Conservation (phyloP, 441 rosid genomes). For the Dalechampia spathulata region DNA sequence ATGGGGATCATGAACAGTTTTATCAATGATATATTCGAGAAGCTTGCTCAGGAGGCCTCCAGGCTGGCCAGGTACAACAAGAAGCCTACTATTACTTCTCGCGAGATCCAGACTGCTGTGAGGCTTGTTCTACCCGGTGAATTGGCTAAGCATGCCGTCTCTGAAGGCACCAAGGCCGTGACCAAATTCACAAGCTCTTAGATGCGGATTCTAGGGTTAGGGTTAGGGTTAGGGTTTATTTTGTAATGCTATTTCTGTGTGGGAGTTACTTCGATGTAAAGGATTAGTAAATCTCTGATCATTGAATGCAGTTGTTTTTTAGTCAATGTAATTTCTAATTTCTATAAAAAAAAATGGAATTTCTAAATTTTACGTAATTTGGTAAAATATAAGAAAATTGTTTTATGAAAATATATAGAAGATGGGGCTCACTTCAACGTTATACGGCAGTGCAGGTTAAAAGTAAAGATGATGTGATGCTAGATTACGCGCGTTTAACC, state of each 20-base stretch:
- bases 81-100: constrained; percentile 24
- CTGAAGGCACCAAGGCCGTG: constrained; percentile 24
- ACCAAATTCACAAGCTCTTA: constrained; percentile 30
- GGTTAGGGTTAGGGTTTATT: neutral
- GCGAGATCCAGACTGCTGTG: constrained; percentile 27
- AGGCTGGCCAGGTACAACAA: constrained; percentile 23
- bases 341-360: neutral
- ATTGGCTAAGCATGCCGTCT: constrained; percentile 26
- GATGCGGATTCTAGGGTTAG: constrained; percentile 8
- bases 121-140: constrained; percentile 23
- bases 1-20: constrained; percentile 29
- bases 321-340: neutral
- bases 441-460: neutral
- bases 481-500: constrained; percentile 3
- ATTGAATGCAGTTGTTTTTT: too few species aligned
- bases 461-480: neutral
- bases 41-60: constrained; percentile 19
- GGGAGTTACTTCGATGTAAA: constrained; percentile 8
- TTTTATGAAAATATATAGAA: neutral
- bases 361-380: too few species aligned
- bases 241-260: neutral
- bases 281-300: neutral
- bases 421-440: neutral
- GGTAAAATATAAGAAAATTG: too few species aligned
- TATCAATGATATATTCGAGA: constrained; percentile 26